Evolutionary conservation across 179 eudicot species (phyloP).

Genomic region (Carnegiea gigantea): DNA sequence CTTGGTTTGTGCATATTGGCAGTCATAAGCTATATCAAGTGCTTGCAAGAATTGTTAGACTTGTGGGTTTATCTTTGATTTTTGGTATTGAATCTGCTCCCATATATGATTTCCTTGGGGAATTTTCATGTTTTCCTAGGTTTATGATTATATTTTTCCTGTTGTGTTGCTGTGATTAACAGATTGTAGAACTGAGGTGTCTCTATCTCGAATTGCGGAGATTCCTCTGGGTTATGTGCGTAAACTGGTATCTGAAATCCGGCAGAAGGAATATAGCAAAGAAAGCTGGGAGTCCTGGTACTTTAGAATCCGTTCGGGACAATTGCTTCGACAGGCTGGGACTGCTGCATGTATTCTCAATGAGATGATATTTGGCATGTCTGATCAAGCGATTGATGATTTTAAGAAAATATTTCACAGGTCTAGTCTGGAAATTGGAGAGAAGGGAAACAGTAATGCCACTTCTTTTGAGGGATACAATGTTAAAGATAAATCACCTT

Average conservation of each 20-base stretch:
- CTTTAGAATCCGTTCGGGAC: constrained; percentile 65
- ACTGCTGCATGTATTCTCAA: constrained; percentile 82
- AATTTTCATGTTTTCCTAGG: constrained; percentile 13
- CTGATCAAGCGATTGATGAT: constrained; percentile 52
- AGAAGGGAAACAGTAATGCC: constrained; percentile 27
- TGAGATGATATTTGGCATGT: constrained; percentile 88
- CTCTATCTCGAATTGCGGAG: constrained; percentile 61
- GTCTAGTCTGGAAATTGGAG: constrained; percentile 27
- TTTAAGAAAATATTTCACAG: constrained; percentile 47
- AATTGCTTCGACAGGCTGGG: constrained; percentile 74
- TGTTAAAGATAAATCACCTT: constrained; percentile 33
- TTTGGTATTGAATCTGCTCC: constrained; percentile 47
- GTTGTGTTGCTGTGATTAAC: constrained; percentile 25
- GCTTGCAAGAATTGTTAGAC: constrained; percentile 80
- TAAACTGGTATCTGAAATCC: constrained; percentile 65
- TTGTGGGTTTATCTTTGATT: constrained; percentile 66
- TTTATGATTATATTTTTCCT: background rate
- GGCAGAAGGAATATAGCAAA: constrained; percentile 50
- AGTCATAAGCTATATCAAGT: constrained; percentile 70
- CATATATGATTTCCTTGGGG: constrained; percentile 14
- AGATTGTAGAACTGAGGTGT: constrained; percentile 59
- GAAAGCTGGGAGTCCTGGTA: constrained; percentile 95
- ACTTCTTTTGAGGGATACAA: constrained; percentile 16
- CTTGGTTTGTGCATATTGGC: constrained; percentile 80
- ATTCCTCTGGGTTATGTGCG: constrained; percentile 75